Conservation (phyloP, 164 flowering plant genomes). For the Platanus orientalis region DNA sequence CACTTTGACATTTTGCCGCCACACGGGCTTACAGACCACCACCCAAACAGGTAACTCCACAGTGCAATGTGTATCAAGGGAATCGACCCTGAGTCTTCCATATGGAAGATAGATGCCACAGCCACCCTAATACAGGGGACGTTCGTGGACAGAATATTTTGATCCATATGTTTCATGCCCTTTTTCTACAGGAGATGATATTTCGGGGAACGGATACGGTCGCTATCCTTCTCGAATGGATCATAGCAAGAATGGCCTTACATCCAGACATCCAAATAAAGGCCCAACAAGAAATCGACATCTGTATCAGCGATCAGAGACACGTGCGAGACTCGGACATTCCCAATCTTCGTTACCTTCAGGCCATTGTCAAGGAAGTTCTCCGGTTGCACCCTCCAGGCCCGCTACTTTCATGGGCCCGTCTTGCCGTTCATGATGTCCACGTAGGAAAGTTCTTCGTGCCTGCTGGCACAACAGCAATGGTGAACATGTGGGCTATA, state of each 20-base stretch:
- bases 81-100: too few relatives aligned
- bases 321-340: constrained; percentile 56
- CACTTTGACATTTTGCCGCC: too few relatives aligned
- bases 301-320: constrained; percentile 32
- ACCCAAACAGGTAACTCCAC: too few relatives aligned
- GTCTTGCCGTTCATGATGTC: constrained; percentile 64
- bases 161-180: constrained; percentile 15
- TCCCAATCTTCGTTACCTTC: constrained; percentile 58
- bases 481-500: constrained; percentile 98
- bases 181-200: constrained; percentile 53
- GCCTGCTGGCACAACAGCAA: constrained; percentile 83
- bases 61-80: too few relatives aligned
- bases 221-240: constrained; percentile 73
- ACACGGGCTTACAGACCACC: too few relatives aligned
- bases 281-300: constrained; percentile 54
- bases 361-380: constrained; percentile 66
- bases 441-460: constrained; percentile 50
- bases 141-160: too few relatives aligned
- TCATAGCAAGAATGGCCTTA: constrained; percentile 64
- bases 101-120: too few relatives aligned
- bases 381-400: constrained; percentile 87
- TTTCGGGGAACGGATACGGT: constrained; percentile 82
- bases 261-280: constrained; percentile 70
- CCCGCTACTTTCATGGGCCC: constrained; percentile 86
- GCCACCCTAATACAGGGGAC: too few relatives aligned